Evolutionary conservation across 2,329 filamentous ascomycete species (phyloP), one percentile per base, ranked within the genome.

Genomic region (Ophiosphaerella narmari): DNA sequence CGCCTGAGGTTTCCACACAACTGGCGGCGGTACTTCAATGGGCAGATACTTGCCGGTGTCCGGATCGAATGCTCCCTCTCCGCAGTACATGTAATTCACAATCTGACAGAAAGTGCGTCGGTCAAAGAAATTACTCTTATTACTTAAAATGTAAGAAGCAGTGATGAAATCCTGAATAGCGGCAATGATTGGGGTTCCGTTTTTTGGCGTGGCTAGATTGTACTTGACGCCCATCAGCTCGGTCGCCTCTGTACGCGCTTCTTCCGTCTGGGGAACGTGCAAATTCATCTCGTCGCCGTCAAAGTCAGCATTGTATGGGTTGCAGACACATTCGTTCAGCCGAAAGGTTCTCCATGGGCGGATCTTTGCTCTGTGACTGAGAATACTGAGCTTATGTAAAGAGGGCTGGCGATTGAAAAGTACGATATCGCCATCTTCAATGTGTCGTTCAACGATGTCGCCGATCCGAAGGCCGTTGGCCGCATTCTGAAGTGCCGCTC

Each of bases 91-190:
- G 74, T 92, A 94, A 72, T 90, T 88, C 70, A 92, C 95, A 36
- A 97, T 84, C 60, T 95, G 92, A 2, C 89, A 87, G 67, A 99
- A 99, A 0, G 89, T 87, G 62, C 88, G 88, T 44, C 93, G 86
- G 64, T 96, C 91, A 66, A 89, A 96, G 74, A 99, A 97, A 48
- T 86, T 85, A 70, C 97, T 93, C 70, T 97, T 97, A 73, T 87
- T 89, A 63, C 91, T 96, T 23, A 97, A 80, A 4, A 97, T 77
- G 68, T 91, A 99, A 0, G 94, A 90, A 4, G 92, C 92, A 23
- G 93, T 97, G 64, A 99, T 97, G 77, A 99, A 99, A 80, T 99
- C 94, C 68, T 99, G 94, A 26, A 96, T 99, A n/a, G 94, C 93
- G 14, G 92, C 91, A 76, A 99, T 97, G 64, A 99, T 96, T 1